Conservation (phyloP, 257 asterid species). For the Solanum acaule region DNA sequence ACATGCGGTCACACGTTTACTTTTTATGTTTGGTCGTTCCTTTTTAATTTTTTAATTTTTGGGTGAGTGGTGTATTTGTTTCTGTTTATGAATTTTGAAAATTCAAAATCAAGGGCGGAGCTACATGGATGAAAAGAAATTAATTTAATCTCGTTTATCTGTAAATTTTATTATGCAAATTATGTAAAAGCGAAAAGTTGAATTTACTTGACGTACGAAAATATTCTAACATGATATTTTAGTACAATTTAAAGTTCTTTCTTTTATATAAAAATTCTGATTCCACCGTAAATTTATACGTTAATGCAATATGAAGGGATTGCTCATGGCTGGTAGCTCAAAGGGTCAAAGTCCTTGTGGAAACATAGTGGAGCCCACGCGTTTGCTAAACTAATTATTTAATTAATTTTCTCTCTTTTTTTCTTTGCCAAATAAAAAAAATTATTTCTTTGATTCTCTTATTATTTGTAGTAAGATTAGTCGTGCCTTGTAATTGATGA, state of each 20-base stretch:
- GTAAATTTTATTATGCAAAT: neutral
- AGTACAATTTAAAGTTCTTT: neutral
- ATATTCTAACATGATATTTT: neutral
- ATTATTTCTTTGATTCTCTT: neutral
- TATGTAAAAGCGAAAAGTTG: fast-evolving
- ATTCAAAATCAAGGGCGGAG: neutral
- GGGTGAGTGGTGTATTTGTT: neutral
- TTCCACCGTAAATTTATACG: fast-evolving
- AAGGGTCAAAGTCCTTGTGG: neutral
- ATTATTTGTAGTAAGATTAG: neutral
- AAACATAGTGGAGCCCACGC: neutral
- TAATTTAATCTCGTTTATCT: neutral
- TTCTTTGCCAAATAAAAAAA: neutral
- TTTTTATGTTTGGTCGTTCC: neutral
- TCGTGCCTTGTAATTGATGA: neutral
- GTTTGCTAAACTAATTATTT: neutral
- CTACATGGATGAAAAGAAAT: neutral
- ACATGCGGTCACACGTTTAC: neutral
- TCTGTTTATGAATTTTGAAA: neutral
- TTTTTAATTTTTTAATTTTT: too few relatives aligned
- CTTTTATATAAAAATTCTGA: neutral
- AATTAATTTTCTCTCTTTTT: neutral
- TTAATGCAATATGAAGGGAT: neutral
- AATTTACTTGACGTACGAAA: neutral
- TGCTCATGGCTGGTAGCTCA: neutral